Evolutionary conservation across 1,284 basidiomycete genomes (phyloP), one percentile per base, ranked within the genome.

Genomic region (Exsudoporus floridanus): DNA sequence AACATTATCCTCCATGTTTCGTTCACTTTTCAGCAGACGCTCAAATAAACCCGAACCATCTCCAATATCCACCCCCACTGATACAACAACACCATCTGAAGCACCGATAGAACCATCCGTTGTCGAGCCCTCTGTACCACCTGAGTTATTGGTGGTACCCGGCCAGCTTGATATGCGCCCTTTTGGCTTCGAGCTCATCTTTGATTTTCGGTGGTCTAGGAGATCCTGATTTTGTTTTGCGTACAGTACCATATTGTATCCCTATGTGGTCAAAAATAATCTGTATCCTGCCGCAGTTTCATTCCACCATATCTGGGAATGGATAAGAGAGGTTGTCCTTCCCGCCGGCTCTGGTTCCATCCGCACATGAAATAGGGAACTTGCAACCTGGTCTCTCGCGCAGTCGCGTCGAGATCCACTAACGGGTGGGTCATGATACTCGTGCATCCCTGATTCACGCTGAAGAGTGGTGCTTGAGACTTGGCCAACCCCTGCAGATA

Each of bases 201-300:
- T 91, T 44, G 89, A 91, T 64, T 82, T 90, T 64, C 75, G 83
- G 39, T 89, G 86, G 86, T 75, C 78, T 34, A 66, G 67, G 58
- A 71, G 55, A 57, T 53, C 54, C 28, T 64, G 56, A 58, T 57
- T 48, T 36, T 27, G 8, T 35, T 50, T 54, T 45, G 28, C 53
- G 36, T 59, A 53, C 41, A 60, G 52, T 52, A 61, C 50, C 49
- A 42, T 53, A 49, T 48, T 70, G 62, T 68, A 69, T 57, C 49
- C 52, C 31, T 59, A 53, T 50, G 23, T 38, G 55, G 40, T 27
- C 43, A 39, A 50, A 60, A 53, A 18, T 49, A 25, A 44, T 52
- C n/a, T 57, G 61, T 56, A 64, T 49, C 25, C 42, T 38, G 36
- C 51, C 44, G 4, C 53, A 25, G 38, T 19, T 31, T n/a, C 42